Evolutionary conservation across 2,329 filamentous ascomycete genomes (phyloP).

Genomic region (Dryadomyces sulphureus): DNA sequence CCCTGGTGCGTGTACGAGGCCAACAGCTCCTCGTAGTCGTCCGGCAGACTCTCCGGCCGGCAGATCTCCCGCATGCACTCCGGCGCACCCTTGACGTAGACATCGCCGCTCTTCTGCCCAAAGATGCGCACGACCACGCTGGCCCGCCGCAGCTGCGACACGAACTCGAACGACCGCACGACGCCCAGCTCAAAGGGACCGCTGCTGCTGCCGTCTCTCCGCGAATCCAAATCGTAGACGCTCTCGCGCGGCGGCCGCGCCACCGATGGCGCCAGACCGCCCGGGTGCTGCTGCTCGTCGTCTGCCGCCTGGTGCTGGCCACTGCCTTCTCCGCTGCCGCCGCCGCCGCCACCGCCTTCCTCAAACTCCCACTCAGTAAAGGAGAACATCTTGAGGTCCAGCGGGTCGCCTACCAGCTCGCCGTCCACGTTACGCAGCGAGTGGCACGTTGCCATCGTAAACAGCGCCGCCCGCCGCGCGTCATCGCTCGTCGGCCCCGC

Average conservation of each 20-base stretch:
- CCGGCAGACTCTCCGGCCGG: slow-evolving; percentile 65
- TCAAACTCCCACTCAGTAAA: slow-evolving; percentile 89
- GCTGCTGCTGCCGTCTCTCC: not conserved
- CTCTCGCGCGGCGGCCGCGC: slow-evolving; percentile 56
- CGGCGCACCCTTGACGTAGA: slow-evolving; percentile 93
- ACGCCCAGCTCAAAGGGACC: slow-evolving; percentile 70
- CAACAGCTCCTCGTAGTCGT: slow-evolving; percentile 79
- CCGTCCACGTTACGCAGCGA: slow-evolving; percentile 75
- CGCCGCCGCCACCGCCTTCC: slow-evolving; percentile 60
- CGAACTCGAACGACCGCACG: slow-evolving; percentile 83
- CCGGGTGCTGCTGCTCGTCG: slow-evolving; percentile 15
- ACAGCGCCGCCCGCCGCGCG: slow-evolving; percentile 48
- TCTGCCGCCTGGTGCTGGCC: not conserved
- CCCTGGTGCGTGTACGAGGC: slow-evolving; percentile 89
- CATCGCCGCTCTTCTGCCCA: slow-evolving; percentile 65
- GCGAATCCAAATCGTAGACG: slow-evolving; percentile 10
- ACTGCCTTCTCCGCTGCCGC: slow-evolving; percentile 38
- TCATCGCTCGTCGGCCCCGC: slow-evolving; percentile 13
- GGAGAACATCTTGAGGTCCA: slow-evolving; percentile 97
- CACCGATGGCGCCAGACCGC: slow-evolving; percentile 70
- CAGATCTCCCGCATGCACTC: slow-evolving; percentile 96
- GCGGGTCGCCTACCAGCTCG: slow-evolving; percentile 80
- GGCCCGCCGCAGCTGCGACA: slow-evolving; percentile 78
- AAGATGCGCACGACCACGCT: slow-evolving; percentile 88
- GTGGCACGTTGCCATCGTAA: slow-evolving; percentile 96